A percentile compares a stretch with the other conserved stretches of the same genome.
phyloP scores from a whole-genome alignment of 2,329 filamentous ascomycete genomes.

The Colletotrichum musicola region DNA sequence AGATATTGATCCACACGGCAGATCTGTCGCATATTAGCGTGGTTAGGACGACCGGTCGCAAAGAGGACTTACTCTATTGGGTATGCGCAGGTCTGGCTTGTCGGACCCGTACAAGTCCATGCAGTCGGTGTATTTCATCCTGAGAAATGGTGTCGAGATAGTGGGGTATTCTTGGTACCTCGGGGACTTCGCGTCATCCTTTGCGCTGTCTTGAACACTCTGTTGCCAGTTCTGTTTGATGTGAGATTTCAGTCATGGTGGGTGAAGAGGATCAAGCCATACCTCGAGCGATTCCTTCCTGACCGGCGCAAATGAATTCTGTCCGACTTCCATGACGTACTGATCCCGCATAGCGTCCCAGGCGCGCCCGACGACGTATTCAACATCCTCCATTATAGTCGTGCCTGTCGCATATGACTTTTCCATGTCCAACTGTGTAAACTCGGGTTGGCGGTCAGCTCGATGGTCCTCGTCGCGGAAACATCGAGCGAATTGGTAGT shows the following conservation, averaged over 20 bases:
- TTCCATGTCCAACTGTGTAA: slow-evolving; percentile 93
- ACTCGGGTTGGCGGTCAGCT: slow-evolving; percentile 94
- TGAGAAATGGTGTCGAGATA: slow-evolving; percentile 60
- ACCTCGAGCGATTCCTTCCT: slow-evolving; percentile 38
- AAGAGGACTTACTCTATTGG: slow-evolving; percentile 66
- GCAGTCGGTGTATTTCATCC: slow-evolving; percentile 78
- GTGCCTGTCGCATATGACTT: slow-evolving; percentile 85
- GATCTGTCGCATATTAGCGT: slow-evolving; percentile 63
- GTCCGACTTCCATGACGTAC: slow-evolving; percentile 48
- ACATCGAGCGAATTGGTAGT: slow-evolving; percentile 94
- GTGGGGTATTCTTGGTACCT: slow-evolving; percentile 41
- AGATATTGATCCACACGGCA: slow-evolving; percentile 73
- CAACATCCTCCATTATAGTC: slow-evolving; percentile 73
- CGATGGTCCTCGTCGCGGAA: slow-evolving; percentile 95
- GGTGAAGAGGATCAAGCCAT: not conserved
- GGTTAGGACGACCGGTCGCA: not conserved
- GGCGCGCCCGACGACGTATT: slow-evolving; percentile 65
- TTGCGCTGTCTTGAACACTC: slow-evolving; percentile 29
- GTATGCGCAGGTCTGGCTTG: slow-evolving; percentile 89
- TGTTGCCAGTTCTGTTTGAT: slow-evolving; percentile 25
- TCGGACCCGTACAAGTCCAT: slow-evolving; percentile 89
- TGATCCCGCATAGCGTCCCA: slow-evolving; percentile 64
- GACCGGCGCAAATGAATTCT: slow-evolving; percentile 47
- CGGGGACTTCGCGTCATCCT: slow-evolving; percentile 19
- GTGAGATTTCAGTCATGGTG: not conserved